Evolutionary conservation across 495 filamentous ascomycete genomes (phyloP), one percentile per base, ranked within the genome.

Genomic region (Tuber aestivum): DNA sequence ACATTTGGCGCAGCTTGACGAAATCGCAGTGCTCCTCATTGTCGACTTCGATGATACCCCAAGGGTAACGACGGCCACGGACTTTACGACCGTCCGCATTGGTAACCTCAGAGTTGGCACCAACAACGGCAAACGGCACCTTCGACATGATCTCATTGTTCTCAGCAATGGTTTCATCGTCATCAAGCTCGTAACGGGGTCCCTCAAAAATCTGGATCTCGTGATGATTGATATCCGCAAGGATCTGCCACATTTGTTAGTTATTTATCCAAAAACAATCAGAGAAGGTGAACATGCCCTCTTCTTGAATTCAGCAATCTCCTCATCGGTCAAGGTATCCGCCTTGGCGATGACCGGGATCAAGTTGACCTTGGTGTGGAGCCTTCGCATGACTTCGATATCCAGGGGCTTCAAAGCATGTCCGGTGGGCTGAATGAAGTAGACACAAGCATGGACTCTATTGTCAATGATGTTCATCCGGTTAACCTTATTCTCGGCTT

Each of bases 61-160:
- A 99, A 35, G 96, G 96, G 87, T 99, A 99, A 81, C 90, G 89
- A 85, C 95, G 95, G 77, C 95, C 95, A 82, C 96, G 94, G 78
- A 97, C 94, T 85, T 94, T 94, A 82, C 95, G 94, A 72, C 96
- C 96, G 84, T 99, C 95, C 70, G 92, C 87, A 76, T 91, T 94
- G 74, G 89, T 91, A 79, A 99, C 92, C 85, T 98, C 96, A 77
- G 90, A 89, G 85, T 97, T 97, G 81, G 95, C 94, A 87, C 95
- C 95, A 76, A 99, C 95, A 76, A 99, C 94, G 69, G 95, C 95
- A 83, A 99, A 99, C 32, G 95, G 95, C 50, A 99, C 94, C 88
- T 99, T 99, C 80, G 96, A 97, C 94, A 99, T 94, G 85, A 99
- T 99, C 87, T 99, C 95, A 86, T 95, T 94, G 89, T 99, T 99